Conservation (phyloP, 2,329 filamentous ascomycete genomes). For the Gremmenia infestans region DNA sequence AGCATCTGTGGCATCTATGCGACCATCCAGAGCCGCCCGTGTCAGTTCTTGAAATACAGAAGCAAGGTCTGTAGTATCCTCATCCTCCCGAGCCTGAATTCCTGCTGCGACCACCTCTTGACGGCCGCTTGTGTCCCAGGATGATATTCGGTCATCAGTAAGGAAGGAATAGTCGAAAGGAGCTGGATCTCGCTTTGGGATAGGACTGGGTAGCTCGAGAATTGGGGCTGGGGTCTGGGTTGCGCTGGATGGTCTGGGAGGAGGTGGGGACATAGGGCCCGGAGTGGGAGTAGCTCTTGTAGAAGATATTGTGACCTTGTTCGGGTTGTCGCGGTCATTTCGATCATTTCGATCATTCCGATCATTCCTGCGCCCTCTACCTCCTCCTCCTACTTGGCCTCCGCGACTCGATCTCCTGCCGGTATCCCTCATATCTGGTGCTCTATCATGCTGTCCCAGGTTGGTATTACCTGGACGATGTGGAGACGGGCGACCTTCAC, state of each 20-base stretch:
- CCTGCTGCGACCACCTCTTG: slow-evolving; percentile 63
- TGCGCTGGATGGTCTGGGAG: slow-evolving; percentile 26
- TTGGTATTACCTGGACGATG: slow-evolving; percentile 55
- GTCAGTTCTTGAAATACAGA: slow-evolving; percentile 82
- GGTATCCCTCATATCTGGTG: slow-evolving; percentile 42
- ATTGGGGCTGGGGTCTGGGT: slow-evolving; percentile 26
- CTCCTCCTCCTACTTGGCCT: slow-evolving; percentile 35
- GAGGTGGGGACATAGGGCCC: slow-evolving; percentile 32
- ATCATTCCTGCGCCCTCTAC: slow-evolving; percentile 28
- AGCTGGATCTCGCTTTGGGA: slow-evolving; percentile 25
- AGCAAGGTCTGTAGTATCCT: slow-evolving; percentile 64
- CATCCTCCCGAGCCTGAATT: slow-evolving; percentile 57
- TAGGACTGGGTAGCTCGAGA: slow-evolving; percentile 25
- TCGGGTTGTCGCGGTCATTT: slow-evolving; percentile 19
- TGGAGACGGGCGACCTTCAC: slow-evolving; percentile 51
- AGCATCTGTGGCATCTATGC: slow-evolving; percentile 62
- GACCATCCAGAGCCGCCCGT: slow-evolving; percentile 65
- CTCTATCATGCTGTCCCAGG: slow-evolving; percentile 54
- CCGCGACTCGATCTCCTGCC: slow-evolving; percentile 42
- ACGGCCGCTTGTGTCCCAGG: slow-evolving; percentile 65
- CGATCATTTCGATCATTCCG: slow-evolving; percentile 26
- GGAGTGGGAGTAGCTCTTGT: slow-evolving; percentile 28
- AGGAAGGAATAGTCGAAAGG: slow-evolving; percentile 70
- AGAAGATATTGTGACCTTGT: slow-evolving; percentile 22
- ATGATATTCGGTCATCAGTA: slow-evolving; percentile 61